These are phyloP conservation scores for Fistulina hepatica DNA, from an alignment of 1,284 basidiomycete genomes.

Conservation along the genomic window DNA sequence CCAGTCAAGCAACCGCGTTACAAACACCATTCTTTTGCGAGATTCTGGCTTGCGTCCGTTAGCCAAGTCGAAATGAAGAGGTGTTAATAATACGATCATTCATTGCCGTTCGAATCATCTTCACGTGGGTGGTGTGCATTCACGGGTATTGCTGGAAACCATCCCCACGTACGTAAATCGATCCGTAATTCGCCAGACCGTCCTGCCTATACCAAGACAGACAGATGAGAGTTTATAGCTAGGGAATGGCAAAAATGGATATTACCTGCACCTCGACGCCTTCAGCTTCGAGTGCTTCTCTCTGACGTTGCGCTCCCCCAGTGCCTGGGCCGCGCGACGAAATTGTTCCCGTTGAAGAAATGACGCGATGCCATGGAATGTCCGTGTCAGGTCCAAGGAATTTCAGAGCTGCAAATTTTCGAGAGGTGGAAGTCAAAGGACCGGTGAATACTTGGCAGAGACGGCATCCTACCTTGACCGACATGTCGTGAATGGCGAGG, in stretches of 20 bases:
- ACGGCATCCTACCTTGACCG: conserved; percentile 57
- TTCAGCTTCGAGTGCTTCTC: conserved; percentile 56
- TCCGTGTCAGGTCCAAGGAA: conserved; percentile 45
- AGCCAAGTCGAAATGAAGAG: too few relatives aligned
- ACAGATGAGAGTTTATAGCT: too few relatives aligned
- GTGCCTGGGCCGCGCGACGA: conserved; percentile 72
- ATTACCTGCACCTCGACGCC: conserved; percentile 55
- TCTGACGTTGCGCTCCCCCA: conserved; percentile 51
- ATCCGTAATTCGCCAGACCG: conserved; percentile 32
- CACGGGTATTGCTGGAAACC: too few relatives aligned
- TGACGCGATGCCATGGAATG: conserved; percentile 68
- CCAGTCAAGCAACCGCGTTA: too few relatives aligned
- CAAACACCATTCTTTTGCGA: too few relatives aligned
- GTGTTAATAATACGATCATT: too few relatives aligned
- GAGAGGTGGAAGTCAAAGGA: too few relatives aligned
- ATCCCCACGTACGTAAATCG: conserved; percentile 30
- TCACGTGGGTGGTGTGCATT: too few relatives aligned
- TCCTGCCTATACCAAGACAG: too few relatives aligned
- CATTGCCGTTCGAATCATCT: too few relatives aligned
- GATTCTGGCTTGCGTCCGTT: too few relatives aligned
- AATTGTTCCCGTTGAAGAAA: conserved; percentile 57
- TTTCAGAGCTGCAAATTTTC: conserved; percentile 44
- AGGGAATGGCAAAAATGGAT: too few relatives aligned
- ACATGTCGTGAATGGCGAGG: conserved; percentile 76
- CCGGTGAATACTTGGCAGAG: not conserved